phyloP scores from a whole-genome alignment of 163 green algal genomes.

The Scenedesmus sp. region DNA sequence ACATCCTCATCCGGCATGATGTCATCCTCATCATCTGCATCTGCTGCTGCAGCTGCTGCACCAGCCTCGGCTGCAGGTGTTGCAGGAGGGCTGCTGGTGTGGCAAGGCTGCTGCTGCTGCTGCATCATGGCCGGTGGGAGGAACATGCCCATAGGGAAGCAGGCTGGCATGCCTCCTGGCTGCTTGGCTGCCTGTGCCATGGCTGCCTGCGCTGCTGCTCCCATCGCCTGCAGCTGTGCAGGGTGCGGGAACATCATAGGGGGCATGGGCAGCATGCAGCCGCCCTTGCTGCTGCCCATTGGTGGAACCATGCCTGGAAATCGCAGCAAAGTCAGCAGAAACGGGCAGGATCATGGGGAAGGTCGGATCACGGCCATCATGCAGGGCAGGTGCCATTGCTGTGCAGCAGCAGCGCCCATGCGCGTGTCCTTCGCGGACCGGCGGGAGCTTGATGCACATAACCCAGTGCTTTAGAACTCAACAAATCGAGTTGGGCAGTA shows the following conservation, averaged over 20 bases:
- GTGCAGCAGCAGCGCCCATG: not conserved
- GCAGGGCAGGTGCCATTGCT: not conserved
- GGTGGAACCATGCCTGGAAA: not conserved
- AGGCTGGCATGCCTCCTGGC: conserved; percentile 26
- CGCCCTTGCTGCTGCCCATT: not conserved
- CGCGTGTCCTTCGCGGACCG: not conserved
- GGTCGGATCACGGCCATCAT: not conserved
- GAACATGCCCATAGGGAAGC: not conserved
- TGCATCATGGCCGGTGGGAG: not conserved
- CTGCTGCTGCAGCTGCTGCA: not conserved
- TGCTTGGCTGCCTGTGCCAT: conserved; percentile 16
- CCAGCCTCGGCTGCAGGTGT: not conserved
- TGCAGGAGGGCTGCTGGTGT: not conserved
- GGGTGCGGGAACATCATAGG: conserved; percentile 42
- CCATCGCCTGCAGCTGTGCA: conserved; percentile 31
- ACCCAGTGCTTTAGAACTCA: not conserved
- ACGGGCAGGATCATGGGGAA: not conserved
- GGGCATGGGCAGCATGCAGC: conserved; percentile 26
- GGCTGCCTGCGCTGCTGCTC: conserved; percentile 33
- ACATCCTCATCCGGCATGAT: not conserved
- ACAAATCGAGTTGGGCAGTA: not conserved
- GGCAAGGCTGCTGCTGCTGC: not conserved
- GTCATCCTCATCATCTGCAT: conserved; percentile 16
- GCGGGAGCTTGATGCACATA: too few species aligned
- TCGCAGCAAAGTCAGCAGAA: not conserved